phyloP scores from a whole-genome alignment of 2,329 filamentous ascomycete genomes.

The Epichloe brachyelytri region DNA sequence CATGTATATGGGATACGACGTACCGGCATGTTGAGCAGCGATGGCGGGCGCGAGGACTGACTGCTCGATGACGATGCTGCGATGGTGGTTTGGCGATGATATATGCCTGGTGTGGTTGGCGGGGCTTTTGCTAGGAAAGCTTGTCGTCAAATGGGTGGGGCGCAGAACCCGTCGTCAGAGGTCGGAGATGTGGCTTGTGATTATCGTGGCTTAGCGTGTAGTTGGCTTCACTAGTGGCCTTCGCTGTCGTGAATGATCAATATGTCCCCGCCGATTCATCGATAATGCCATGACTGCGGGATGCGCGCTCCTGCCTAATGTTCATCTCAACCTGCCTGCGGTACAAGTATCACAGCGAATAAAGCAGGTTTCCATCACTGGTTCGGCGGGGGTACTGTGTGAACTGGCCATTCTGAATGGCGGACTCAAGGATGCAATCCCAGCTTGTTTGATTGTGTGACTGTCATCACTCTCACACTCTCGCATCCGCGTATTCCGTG shows the following conservation, averaged over 20 bases:
- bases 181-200: background rate
- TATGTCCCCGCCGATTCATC: no score
- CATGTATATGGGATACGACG: background rate
- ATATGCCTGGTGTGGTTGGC: background rate
- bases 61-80: constrained; percentile 12
- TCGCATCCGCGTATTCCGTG: background rate
- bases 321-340: no score
- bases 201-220: background rate
- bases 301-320: no score
- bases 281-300: no score
- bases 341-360: no score
- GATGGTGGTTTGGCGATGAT: constrained; percentile 3
- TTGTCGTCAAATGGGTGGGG: background rate
- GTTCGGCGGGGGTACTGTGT: no score
- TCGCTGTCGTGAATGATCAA: no score
- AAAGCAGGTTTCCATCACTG: no score
- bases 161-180: background rate
- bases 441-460: no score
- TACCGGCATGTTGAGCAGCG: constrained; percentile 18
- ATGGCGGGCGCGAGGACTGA: constrained; percentile 7
- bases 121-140: background rate
- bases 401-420: no score
- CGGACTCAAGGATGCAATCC: no score
- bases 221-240: background rate
- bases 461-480: no score